Evolutionary conservation across 352 stramenopile genomes (phyloP).

Genomic region (Phytophthora quininea): DNA sequence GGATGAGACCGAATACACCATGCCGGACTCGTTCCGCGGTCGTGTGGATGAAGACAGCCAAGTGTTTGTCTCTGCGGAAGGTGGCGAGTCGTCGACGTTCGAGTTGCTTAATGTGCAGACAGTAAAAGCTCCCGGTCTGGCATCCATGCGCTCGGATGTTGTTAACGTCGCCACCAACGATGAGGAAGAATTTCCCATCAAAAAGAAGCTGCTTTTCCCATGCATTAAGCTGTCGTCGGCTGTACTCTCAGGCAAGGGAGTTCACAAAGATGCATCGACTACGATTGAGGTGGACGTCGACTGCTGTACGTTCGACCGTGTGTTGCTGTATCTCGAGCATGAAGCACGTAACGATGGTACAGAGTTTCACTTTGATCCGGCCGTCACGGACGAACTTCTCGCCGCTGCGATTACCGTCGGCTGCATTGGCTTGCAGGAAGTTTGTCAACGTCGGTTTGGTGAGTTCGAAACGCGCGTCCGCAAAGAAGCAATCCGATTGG

Average conservation of each 20-base stretch:
- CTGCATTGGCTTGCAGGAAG: slow-evolving; percentile 76
- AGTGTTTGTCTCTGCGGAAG: slow-evolving; percentile 68
- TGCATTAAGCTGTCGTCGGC: slow-evolving; percentile 89
- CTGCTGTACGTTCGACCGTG: slow-evolving; percentile 89
- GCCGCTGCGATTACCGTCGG: slow-evolving; percentile 69
- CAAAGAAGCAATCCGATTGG: slow-evolving; percentile 80
- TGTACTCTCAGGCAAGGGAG: slow-evolving; percentile 71
- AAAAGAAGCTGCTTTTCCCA: slow-evolving; percentile 89
- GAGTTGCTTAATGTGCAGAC: slow-evolving; percentile 44
- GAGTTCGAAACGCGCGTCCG: slow-evolving; percentile 86
- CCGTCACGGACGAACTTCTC: slow-evolving; percentile 77
- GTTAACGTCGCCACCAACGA: slow-evolving; percentile 84
- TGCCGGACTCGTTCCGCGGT: slow-evolving; percentile 83
- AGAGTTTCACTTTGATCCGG: slow-evolving; percentile 82
- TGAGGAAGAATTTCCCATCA: slow-evolving; percentile 89
- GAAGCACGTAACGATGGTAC: slow-evolving; percentile 68
- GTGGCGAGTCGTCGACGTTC: slow-evolving; percentile 36
- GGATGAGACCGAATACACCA: slow-evolving; percentile 83
- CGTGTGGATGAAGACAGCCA: slow-evolving; percentile 63
- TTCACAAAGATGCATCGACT: slow-evolving; percentile 74
- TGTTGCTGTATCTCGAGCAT: slow-evolving; percentile 89
- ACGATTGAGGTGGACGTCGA: slow-evolving; percentile 81
- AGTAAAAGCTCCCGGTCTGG: slow-evolving; percentile 32
- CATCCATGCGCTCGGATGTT: slow-evolving; percentile 64
- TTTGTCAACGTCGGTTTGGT: slow-evolving; percentile 72